Conservation (phyloP, 164 flowering plant species). For the Piper betle region DNA sequence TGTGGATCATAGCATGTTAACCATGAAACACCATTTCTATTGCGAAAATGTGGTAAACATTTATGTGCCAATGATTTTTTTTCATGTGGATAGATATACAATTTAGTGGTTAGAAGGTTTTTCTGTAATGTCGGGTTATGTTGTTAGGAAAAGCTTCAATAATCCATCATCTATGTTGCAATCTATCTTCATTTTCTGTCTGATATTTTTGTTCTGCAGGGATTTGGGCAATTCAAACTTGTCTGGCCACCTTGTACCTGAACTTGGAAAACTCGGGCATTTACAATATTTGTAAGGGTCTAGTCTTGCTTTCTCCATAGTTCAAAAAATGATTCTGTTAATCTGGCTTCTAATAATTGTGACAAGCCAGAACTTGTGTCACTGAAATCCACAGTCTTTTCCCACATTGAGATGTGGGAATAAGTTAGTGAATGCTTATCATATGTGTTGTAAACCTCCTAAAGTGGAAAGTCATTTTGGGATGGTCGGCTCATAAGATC, state of each 20-base stretch:
- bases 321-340: neutral
- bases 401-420: neutral
- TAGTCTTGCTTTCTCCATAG: neutral
- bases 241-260: conserved; percentile 76
- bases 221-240: conserved; percentile 80
- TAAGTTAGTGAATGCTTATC: too few species aligned
- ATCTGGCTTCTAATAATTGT: neutral
- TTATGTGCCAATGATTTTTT: too few species aligned
- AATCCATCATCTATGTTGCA: neutral
- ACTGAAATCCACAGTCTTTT: too few species aligned
- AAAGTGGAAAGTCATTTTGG: too few species aligned
- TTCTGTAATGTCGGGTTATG: neutral
- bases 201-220: conserved; percentile 30
- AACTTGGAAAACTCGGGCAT: conserved; percentile 80
- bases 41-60: too few species aligned
- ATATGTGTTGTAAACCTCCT: too few species aligned
- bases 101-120: neutral
- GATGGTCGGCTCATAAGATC: too few species aligned
- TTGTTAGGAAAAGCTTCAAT: neutral
- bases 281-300: conserved; percentile 75
- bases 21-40: too few species aligned
- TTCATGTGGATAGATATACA: too few species aligned
- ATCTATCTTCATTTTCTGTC: conserved; percentile 1
- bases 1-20: too few species aligned
- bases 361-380: too few species aligned